Conservation (phyloP, 495 filamentous ascomycete species). For the Hypomontagnella monticulosa region DNA sequence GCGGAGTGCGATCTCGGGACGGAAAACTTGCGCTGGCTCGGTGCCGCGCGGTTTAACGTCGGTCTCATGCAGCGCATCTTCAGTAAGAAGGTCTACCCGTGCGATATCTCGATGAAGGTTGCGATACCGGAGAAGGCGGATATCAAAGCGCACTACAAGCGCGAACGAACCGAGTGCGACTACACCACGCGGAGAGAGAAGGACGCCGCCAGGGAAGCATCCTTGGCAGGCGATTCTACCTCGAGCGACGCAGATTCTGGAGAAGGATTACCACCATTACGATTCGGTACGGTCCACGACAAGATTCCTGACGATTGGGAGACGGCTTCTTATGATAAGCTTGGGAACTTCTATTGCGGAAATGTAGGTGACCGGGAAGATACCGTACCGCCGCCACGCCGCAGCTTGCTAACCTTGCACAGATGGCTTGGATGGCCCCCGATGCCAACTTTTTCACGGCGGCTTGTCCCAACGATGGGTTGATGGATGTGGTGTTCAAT, state of each 20-base stretch:
- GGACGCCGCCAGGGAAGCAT: slow-evolving; percentile 11
- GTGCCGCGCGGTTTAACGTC: slow-evolving; percentile 80
- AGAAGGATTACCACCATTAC: slow-evolving; percentile 73
- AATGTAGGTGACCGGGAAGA: slow-evolving; percentile 63
- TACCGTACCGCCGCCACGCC: background rate
- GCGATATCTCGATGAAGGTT: slow-evolving; percentile 84
- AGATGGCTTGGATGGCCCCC: slow-evolving; percentile 91
- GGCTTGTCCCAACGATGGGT: slow-evolving; percentile 83
- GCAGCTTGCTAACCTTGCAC: slow-evolving; percentile 4
- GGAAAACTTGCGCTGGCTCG: slow-evolving; percentile 93
- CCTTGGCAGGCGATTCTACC: slow-evolving; percentile 23
- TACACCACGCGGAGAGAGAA: slow-evolving; percentile 26
- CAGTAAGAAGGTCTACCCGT: slow-evolving; percentile 80
- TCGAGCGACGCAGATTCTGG: slow-evolving; percentile 28
- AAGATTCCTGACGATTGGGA: slow-evolving; percentile 80
- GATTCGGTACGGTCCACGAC: slow-evolving; percentile 81
- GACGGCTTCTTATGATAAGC: slow-evolving; percentile 71
- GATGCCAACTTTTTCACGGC: slow-evolving; percentile 90
- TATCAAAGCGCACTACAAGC: slow-evolving; percentile 77
- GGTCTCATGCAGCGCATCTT: slow-evolving; percentile 80
- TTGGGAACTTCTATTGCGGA: slow-evolving; percentile 94
- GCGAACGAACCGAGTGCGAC: slow-evolving; percentile 50
- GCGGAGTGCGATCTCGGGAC: slow-evolving; percentile 90
- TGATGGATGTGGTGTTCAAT: slow-evolving; percentile 84
- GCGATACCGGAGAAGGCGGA: slow-evolving; percentile 78